phyloP scores from a whole-genome alignment of 805 yeast species.

The Sugiyamaella chiloensis region DNA sequence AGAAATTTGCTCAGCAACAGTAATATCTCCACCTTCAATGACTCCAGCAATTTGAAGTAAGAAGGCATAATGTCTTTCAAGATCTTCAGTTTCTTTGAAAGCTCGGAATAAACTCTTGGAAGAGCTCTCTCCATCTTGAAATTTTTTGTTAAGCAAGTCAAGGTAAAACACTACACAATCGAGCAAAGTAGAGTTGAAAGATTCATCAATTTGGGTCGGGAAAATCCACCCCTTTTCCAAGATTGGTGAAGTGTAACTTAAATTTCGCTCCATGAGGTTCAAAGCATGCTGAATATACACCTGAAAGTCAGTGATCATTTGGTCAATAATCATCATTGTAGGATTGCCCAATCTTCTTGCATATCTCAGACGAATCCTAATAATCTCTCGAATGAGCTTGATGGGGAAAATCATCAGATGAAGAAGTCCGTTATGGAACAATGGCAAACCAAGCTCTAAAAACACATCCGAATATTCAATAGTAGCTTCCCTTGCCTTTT shows the following conservation, averaged over 20 bases:
- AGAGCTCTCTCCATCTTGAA: slow-evolving; percentile 69
- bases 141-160: slow-evolving; percentile 67
- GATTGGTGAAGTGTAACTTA: slow-evolving; percentile 47
- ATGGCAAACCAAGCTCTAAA: slow-evolving; percentile 68
- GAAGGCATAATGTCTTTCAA: slow-evolving; percentile 78
- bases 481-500: slow-evolving; percentile 72
- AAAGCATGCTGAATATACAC: slow-evolving; percentile 72
- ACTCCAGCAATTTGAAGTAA: slow-evolving; percentile 72
- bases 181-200: slow-evolving; percentile 63
- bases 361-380: slow-evolving; percentile 67
- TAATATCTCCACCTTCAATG: slow-evolving; percentile 76
- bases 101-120: slow-evolving; percentile 59
- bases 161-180: slow-evolving; percentile 73
- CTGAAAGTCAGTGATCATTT: slow-evolving; percentile 81
- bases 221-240: slow-evolving; percentile 71
- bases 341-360: slow-evolving; percentile 79
- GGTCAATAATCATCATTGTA: slow-evolving; percentile 94
- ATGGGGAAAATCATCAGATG: slow-evolving; percentile 70
- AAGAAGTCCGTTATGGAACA: slow-evolving; percentile 53
- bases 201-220: slow-evolving; percentile 58
- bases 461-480: slow-evolving; percentile 59
- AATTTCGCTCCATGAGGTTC: slow-evolving; percentile 64
- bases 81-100: slow-evolving; percentile 86
- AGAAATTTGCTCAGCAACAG: slow-evolving; percentile 75
- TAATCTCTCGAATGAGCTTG: slow-evolving; percentile 72